Percentiles rank a stretch among this genome's conserved stretches.
Conservation (phyloP, 805 yeast species). For the Pichia nanzhaoensis region DNA sequence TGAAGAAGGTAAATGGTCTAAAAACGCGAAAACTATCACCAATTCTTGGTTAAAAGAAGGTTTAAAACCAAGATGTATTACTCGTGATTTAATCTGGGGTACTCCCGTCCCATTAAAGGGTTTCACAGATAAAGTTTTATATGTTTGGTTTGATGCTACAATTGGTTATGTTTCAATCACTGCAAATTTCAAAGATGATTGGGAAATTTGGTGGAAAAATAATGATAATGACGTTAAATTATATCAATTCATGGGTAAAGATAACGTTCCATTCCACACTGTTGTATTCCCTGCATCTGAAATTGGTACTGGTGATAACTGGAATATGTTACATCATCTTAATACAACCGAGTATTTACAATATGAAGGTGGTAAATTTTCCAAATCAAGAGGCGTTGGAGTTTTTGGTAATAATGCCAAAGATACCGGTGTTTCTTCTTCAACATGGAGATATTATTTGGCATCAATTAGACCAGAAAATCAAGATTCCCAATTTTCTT, state of each 20-base stretch:
- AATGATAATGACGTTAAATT: constrained; percentile 82
- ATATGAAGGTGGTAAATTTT: constrained; percentile 96
- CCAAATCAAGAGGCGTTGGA: constrained; percentile 96
- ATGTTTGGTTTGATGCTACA: constrained; percentile 99
- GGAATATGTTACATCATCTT: constrained; percentile 89
- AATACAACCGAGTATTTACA: constrained; percentile 95
- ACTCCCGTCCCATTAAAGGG: constrained; percentile 92
- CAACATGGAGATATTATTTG: constrained; percentile 97
- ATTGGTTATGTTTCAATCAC: constrained; percentile 96
- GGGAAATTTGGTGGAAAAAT: constrained; percentile 86
- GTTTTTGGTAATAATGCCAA: constrained; percentile 97
- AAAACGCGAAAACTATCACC: constrained; percentile 83
- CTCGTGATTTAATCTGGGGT: constrained; percentile 98
- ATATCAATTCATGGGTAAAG: constrained; percentile 99
- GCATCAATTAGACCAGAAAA: constrained; percentile 92
- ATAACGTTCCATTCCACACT: constrained; percentile 97
- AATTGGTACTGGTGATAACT: constrained; percentile 78
- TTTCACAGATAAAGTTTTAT: constrained; percentile 82
- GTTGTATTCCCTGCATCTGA: constrained; percentile 94
- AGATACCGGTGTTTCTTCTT: constrained; percentile 83
- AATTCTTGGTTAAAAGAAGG: constrained; percentile 93
- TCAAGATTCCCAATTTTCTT: constrained; percentile 93
- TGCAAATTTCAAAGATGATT: constrained; percentile 75
- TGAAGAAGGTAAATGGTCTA: constrained; percentile 80
- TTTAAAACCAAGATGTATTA: constrained; percentile 87